These are phyloP conservation scores for Canavalia ensiformis DNA, from an alignment of 306 rosid genomes.

Conservation along the genomic window DNA sequence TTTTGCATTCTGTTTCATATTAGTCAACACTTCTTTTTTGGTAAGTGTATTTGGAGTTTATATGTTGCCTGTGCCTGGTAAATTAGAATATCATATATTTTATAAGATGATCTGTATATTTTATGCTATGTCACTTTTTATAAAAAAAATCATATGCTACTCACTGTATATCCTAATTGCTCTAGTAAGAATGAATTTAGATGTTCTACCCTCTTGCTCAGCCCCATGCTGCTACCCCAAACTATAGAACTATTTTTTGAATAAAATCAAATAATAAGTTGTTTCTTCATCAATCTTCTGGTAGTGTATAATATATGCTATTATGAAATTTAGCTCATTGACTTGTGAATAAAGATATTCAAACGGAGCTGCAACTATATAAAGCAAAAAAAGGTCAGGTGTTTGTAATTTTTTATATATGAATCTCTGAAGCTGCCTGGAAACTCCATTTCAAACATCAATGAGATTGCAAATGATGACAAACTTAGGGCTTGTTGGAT, in stretches of 20 bases:
- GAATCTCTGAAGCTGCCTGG: constrained; percentile 30
- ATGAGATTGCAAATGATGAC: constrained; percentile 13
- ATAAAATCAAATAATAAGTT: not conserved
- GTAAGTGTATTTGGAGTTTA: constrained; percentile 17
- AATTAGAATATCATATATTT: not conserved
- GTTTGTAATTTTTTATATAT: not conserved
- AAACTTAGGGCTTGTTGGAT: not conserved
- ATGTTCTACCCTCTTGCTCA: constrained; percentile 9
- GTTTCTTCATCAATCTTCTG: constrained; percentile 30
- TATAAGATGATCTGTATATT: not conserved
- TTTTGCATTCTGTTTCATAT: constrained; percentile 19
- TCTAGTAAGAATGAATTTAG: constrained; percentile 27
- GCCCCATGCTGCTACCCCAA: not conserved
- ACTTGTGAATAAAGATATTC: constrained; percentile 3
- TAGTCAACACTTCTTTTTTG: not conserved
- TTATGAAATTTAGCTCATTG: constrained; percentile 15
- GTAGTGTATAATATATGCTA: not conserved
- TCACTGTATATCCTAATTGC: not conserved
- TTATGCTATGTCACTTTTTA: not conserved
- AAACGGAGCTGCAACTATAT: not conserved
- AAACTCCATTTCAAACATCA: constrained; percentile 3
- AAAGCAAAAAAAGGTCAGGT: constrained; percentile 2
- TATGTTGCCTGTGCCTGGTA: not conserved
- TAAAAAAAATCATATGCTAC: not conserved
- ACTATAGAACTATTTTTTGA: not conserved